Conservation (phyloP, 176 grass and related monocot genomes). For the Aegilops tauschii region DNA sequence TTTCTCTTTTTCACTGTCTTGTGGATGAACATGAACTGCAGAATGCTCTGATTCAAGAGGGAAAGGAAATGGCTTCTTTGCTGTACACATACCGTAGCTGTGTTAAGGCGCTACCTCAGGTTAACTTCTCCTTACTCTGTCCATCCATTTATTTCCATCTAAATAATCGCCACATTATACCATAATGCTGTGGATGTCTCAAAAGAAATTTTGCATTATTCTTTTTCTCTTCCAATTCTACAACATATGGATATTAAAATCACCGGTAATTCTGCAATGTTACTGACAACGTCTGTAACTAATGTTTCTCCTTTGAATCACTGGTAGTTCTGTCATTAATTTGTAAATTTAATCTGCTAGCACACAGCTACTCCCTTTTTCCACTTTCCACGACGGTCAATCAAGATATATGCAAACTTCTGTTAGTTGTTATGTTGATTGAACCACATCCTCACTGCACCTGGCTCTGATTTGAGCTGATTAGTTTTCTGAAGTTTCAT, state of each 20-base stretch:
- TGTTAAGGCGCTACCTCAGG: slow-evolving; percentile 99
- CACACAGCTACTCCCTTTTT: slow-evolving; percentile 5
- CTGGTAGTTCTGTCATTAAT: slow-evolving; percentile 18
- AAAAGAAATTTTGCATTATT: slow-evolving; percentile 8
- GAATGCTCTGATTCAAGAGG: slow-evolving; percentile 94
- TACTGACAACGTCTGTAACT: not conserved
- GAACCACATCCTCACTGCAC: not conserved
- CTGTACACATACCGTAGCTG: slow-evolving; percentile 98
- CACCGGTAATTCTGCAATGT: not conserved
- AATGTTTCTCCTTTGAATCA: not conserved
- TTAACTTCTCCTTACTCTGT: slow-evolving; percentile 48
- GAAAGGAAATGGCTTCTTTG: slow-evolving; percentile 97
- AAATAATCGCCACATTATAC: not conserved
- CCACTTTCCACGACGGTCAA: not conserved
- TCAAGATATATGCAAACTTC: slow-evolving; percentile 5
- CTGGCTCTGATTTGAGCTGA: slow-evolving; percentile 7
- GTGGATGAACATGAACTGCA: slow-evolving; percentile 47
- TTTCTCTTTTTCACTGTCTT: not conserved
- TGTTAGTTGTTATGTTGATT: slow-evolving; percentile 9
- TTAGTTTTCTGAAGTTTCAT: not conserved
- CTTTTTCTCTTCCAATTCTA: not conserved
- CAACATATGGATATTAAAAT: not conserved
- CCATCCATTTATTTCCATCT: slow-evolving; percentile 19
- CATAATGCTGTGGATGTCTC: not conserved
- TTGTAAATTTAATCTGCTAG: slow-evolving; percentile 17